phyloP scores from a whole-genome alignment of 257 asterid genomes.

The Penstemon davidsonii region DNA sequence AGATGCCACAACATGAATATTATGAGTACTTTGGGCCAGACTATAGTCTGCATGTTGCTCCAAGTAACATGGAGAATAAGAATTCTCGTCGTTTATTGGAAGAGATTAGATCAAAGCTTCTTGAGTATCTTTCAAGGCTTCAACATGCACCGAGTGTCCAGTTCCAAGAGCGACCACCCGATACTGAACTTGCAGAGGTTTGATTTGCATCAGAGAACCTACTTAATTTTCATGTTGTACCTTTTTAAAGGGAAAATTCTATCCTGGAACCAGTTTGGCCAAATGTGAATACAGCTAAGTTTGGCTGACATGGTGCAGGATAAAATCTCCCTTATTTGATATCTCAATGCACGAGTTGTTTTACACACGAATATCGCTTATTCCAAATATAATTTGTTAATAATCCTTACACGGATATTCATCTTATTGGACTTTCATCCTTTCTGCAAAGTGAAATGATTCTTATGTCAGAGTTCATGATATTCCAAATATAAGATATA shows the following conservation, averaged over 20 bases:
- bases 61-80: constrained; percentile 71
- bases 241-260: background rate
- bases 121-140: constrained; percentile 61
- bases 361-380: background rate
- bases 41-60: constrained; percentile 63
- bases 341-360: background rate
- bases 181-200: constrained; percentile 60
- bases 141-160: constrained; percentile 74
- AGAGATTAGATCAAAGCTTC: constrained; percentile 59
- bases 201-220: constrained; percentile 30
- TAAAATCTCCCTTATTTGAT: background rate
- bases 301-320: background rate
- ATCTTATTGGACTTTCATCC: background rate
- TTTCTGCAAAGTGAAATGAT: background rate
- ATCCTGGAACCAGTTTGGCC: background rate
- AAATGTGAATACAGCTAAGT: background rate
- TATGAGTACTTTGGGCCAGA: constrained; percentile 69
- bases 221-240: background rate
- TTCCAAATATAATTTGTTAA: background rate
- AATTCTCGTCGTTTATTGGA: constrained; percentile 57
- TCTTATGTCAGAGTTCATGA: background rate
- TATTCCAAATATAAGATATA: background rate
- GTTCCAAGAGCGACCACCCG: constrained; percentile 72
- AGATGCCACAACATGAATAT: constrained; percentile 69
- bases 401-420: background rate